Base-by-base conservation (phyloP, 2,329 filamentous ascomycete genomes). In the Botrytis tulipae region DNA sequence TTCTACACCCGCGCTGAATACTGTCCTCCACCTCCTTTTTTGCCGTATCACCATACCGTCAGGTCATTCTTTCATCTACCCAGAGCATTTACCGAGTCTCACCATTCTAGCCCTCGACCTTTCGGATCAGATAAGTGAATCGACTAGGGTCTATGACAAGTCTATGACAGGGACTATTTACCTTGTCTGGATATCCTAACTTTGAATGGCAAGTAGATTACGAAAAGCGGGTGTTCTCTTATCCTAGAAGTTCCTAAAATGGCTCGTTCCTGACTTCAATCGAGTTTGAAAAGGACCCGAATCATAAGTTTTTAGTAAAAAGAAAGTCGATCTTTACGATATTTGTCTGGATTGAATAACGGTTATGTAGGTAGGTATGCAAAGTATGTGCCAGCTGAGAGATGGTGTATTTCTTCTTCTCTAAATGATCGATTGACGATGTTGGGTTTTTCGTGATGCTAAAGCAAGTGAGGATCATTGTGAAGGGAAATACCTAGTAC, bases 91-190 rank as follows among this genome's bases (percentile, higher is more conserved):
- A 66, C 44, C 61, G 40, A 63, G 14, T 37, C 20, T 35, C 46
- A 32, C 14, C 44, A 48, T n/a, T 48, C 20, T 14, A 51, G 44
- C 44, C 63, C 46, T 51, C 25, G 20, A n/a, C 25, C 32, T 25
- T 40, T 51, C 44, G 63, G 63, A 51, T 67, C 63, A 51, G 63
- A 67, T 67, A 67, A 67, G 63, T n/a, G 9, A 66, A n/a, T 46
- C 62, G 42, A 48, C 62, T 25, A 29, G 35, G 48, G 48, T 14
- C 35, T 37, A 42, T n/a, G 59, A n/a, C 25, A 54, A n/a, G 12
- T n/a, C 25, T 6, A 54, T 16, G 48, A 54, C 48, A 54, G 25
- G 48, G 48, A 54, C 48, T 25, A 4, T 61, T 40, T 40, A 2
- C 59, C 32, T 16, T 14, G 59, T 40, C 20, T 35, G 22, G 35